A percentile compares a stretch with the other conserved stretches of the same genome.
These are phyloP conservation scores for Neofusicoccum laricinum DNA, from an alignment of 2,329 filamentous ascomycete species.

Conservation along the genomic window DNA sequence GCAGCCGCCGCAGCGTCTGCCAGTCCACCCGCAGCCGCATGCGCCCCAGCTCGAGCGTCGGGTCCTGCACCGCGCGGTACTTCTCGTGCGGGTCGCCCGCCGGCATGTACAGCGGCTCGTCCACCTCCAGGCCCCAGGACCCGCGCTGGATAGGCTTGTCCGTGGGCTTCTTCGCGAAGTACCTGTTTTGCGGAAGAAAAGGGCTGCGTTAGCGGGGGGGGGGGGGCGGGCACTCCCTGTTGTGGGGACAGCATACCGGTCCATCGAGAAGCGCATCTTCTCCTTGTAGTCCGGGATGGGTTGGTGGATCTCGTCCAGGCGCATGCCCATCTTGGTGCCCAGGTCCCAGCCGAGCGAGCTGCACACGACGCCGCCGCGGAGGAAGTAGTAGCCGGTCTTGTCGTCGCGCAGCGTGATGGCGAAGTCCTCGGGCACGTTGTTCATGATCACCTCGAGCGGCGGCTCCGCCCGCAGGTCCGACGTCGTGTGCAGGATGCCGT, in stretches of 20 bases:
- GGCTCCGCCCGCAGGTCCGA: constrained; percentile 60
- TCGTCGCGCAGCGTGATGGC: constrained; percentile 71
- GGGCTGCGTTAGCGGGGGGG: not conserved
- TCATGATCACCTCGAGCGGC: constrained; percentile 68
- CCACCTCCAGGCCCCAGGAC: constrained; percentile 79
- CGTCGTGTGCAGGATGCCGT: constrained; percentile 63
- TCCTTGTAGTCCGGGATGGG: constrained; percentile 79
- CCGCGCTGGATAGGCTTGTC: constrained; percentile 77
- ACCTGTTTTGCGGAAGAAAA: constrained; percentile 51
- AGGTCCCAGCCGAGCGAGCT: constrained; percentile 80
- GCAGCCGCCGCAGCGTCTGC: constrained; percentile 79
- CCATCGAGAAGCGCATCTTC: constrained; percentile 87
- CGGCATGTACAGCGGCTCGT: constrained; percentile 71
- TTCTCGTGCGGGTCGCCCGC: constrained; percentile 63
- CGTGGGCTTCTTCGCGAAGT: constrained; percentile 73
- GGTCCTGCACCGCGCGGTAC: constrained; percentile 58
- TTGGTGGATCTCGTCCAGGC: constrained; percentile 68
- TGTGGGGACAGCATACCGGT: constrained; percentile 54
- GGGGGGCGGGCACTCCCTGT: not conserved
- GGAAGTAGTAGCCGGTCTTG: constrained; percentile 66
- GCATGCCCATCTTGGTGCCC: constrained; percentile 67
- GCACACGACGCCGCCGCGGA: constrained; percentile 75
- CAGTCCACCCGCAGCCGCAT: constrained; percentile 77
- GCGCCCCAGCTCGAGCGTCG: constrained; percentile 55
- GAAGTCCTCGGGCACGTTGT: constrained; percentile 84